Conservation (phyloP, 768 basidiomycete species). For the Russula dissimulans region DNA sequence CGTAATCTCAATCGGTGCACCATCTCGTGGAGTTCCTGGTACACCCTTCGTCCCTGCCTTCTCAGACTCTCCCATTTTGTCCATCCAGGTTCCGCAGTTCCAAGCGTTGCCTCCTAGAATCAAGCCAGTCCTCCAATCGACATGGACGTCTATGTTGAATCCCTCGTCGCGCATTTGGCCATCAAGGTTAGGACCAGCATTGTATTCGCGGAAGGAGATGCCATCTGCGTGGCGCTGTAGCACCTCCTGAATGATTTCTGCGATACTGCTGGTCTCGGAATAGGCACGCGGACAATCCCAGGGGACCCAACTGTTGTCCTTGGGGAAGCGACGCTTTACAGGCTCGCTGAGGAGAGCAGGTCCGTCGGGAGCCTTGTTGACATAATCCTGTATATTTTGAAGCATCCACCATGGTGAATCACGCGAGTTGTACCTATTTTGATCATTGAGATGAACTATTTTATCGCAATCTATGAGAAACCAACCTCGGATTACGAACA, state of each 20-base stretch:
- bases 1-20: slow-evolving; percentile 92
- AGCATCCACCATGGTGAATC: slow-evolving; percentile 99
- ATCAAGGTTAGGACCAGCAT: slow-evolving; percentile 95
- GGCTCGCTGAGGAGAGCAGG: slow-evolving; percentile 66
- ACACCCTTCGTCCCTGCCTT: slow-evolving; percentile 90
- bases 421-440: slow-evolving; percentile 78
- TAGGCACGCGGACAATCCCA: slow-evolving; percentile 87
- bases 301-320: slow-evolving; percentile 86
- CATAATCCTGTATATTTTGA: slow-evolving; percentile 96
- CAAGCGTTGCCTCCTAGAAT: slow-evolving; percentile 76
- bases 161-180: slow-evolving; percentile 92
- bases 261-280: slow-evolving; percentile 68
- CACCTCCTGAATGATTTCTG: slow-evolving; percentile 96
- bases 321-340: slow-evolving; percentile 90
- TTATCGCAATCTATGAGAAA: not conserved
- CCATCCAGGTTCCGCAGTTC: slow-evolving; percentile 97
- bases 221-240: slow-evolving; percentile 89
- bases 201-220: slow-evolving; percentile 91
- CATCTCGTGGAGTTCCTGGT: slow-evolving; percentile 95
- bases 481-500: slow-evolving; percentile 68
- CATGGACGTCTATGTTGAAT: slow-evolving; percentile 85
- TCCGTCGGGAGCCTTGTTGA: slow-evolving; percentile 74
- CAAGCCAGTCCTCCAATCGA: slow-evolving; percentile 95
- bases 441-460: not conserved
- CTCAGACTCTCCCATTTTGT: slow-evolving; percentile 93